These are phyloP conservation scores for Artomyces pyxidatus DNA, from an alignment of 768 basidiomycete species.

Conservation along the genomic window DNA sequence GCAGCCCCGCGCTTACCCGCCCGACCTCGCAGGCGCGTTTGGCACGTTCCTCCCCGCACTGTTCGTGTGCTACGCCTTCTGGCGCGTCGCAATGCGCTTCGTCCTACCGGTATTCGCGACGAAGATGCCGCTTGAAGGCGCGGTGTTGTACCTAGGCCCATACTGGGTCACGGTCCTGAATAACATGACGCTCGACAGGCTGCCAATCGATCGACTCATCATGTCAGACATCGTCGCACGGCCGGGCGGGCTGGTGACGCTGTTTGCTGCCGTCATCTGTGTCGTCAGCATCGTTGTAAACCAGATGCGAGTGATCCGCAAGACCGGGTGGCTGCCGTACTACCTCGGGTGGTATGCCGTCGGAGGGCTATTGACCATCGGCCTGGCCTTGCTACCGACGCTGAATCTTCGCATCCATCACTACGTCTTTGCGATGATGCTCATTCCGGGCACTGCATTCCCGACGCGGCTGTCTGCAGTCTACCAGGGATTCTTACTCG, in stretches of 20 bases:
- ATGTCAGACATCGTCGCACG: slow-evolving; percentile 56
- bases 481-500: slow-evolving; percentile 75
- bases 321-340: slow-evolving; percentile 75
- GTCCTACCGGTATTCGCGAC: slow-evolving; percentile 59
- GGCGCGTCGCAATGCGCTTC: slow-evolving; percentile 69
- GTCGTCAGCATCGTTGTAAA: slow-evolving; percentile 55
- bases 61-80: slow-evolving; percentile 74
- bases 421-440: slow-evolving; percentile 67
- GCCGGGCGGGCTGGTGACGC: slow-evolving; percentile 57
- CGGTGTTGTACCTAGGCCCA: slow-evolving; percentile 65
- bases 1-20: slow-evolving; percentile 58
- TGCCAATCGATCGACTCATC: slow-evolving; percentile 74
- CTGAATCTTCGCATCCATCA: slow-evolving; percentile 72
- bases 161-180: slow-evolving; percentile 75
- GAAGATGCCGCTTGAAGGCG: slow-evolving; percentile 59
- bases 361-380: slow-evolving; percentile 55
- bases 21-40: slow-evolving; percentile 65
- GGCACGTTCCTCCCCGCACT: slow-evolving; percentile 69
- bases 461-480: slow-evolving; percentile 74
- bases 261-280: slow-evolving; percentile 61
- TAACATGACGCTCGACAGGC: slow-evolving; percentile 60
- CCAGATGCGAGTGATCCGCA: slow-evolving; percentile 72
- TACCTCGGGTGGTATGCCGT: slow-evolving; percentile 68
- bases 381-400: slow-evolving; percentile 62
- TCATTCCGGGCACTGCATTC: slow-evolving; percentile 74